A percentile compares a stretch with the other conserved stretches of the same genome.
Evolutionary conservation across 495 filamentous ascomycete genomes (phyloP).

Genomic region (Annulohypoxylon maeteangense): DNA sequence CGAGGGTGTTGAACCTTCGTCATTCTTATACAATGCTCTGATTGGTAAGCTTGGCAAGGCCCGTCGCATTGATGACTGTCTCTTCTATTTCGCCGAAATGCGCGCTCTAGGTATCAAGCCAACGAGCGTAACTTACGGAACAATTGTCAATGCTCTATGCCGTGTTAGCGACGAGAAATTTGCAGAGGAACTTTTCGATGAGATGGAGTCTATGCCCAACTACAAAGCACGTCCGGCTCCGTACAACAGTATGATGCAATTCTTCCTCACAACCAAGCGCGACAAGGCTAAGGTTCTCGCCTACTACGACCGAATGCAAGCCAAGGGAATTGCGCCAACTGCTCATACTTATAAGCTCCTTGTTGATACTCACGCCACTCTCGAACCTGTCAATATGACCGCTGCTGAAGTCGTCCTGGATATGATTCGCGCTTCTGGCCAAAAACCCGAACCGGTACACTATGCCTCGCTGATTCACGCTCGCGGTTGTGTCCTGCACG

Average conservation of each 20-base stretch:
- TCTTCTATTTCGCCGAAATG: conserved; percentile 98
- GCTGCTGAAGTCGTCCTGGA: conserved; percentile 89
- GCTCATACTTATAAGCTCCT: conserved; percentile 98
- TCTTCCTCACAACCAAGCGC: conserved; percentile 96
- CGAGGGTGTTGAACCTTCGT: conserved; percentile 95
- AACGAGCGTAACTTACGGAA: conserved; percentile 97
- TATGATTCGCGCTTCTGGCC: conserved; percentile 76
- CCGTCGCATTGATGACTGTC: conserved; percentile 95
- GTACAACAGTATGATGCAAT: conserved; percentile 99
- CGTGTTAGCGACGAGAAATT: conserved; percentile 97
- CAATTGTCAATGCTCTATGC: conserved; percentile 96
- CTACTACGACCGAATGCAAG: conserved; percentile 94
- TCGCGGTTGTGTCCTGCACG: conserved; percentile 92
- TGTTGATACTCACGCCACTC: conserved; percentile 92
- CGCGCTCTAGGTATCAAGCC: conserved; percentile 90
- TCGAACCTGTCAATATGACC: conserved; percentile 90
- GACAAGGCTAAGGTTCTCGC: conserved; percentile 93
- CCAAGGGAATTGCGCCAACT: conserved; percentile 87
- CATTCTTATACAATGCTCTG: conserved; percentile 97
- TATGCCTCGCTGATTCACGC: conserved; percentile 96
- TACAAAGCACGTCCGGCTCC: conserved; percentile 97
- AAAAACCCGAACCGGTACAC: conserved; percentile 88
- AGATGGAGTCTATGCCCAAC: conserved; percentile 99
- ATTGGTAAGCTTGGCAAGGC: conserved; percentile 99
- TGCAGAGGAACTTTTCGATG: conserved; percentile 96